Conservation (phyloP, 2,329 filamentous ascomycete species). For the Exserohilum rostratum region DNA sequence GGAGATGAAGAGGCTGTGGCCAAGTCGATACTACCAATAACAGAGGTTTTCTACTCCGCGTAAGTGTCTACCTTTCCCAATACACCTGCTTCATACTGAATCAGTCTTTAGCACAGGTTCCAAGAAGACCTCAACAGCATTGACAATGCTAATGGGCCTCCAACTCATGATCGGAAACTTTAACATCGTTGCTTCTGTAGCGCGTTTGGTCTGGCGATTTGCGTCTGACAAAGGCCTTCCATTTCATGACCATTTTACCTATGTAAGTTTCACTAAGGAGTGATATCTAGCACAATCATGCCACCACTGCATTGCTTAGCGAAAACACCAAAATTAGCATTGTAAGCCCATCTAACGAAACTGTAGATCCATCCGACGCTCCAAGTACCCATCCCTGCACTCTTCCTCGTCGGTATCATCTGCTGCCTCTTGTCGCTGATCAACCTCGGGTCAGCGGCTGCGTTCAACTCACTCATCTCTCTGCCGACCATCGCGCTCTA, state of each 20-base stretch:
- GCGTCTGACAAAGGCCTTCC: slow-evolving; percentile 33
- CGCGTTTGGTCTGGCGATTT: slow-evolving; percentile 35
- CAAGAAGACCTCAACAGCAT: slow-evolving; percentile 18
- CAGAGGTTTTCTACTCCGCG: slow-evolving; percentile 46
- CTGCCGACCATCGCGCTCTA: slow-evolving; percentile 29
- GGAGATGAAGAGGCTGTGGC: slow-evolving; percentile 39
- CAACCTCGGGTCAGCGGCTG: slow-evolving; percentile 48
- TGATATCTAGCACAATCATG: too few relatives aligned
- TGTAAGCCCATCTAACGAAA: slow-evolving; percentile 1
- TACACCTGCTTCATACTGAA: neutral
- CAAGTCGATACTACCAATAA: slow-evolving; percentile 19
- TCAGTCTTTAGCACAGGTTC: slow-evolving; percentile 38
- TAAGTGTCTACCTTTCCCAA: neutral
- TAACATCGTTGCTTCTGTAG: slow-evolving; percentile 39
- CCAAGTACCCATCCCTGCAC: slow-evolving; percentile 26
- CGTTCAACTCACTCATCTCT: slow-evolving; percentile 49
- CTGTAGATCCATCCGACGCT: slow-evolving; percentile 23
- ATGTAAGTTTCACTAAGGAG: slow-evolving; percentile 9
- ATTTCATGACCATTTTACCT: slow-evolving; percentile 22
- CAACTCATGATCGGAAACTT: slow-evolving; percentile 25
- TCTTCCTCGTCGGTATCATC: slow-evolving; percentile 33
- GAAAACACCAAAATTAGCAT: neutral
- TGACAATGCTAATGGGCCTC: slow-evolving; percentile 23
- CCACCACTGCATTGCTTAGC: neutral
- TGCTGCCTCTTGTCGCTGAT: slow-evolving; percentile 47